phyloP scores from a whole-genome alignment of 1,139 yeast species.

The Sugiyamaella grinbergsii region DNA sequence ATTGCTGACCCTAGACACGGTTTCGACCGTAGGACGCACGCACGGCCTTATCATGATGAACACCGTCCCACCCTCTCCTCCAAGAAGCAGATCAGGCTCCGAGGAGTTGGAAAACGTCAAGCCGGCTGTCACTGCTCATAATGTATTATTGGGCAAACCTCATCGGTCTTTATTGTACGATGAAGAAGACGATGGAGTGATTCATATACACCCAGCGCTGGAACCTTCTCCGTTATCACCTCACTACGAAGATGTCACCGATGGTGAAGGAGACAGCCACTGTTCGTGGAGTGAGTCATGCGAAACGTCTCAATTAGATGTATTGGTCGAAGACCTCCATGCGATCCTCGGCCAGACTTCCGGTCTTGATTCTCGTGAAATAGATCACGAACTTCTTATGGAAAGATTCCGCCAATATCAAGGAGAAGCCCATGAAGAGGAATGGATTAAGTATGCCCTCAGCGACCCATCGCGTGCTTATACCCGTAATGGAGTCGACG shows the following conservation, averaged over 20 bases:
- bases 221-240: neutral
- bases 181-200: neutral
- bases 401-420: conserved; percentile 53
- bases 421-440: conserved; percentile 47
- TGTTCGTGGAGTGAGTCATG: neutral
- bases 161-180: neutral
- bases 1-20: no score
- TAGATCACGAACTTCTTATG: conserved; percentile 54
- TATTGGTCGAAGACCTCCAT: conserved; percentile 40
- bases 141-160: neutral
- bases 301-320: conserved; percentile 33
- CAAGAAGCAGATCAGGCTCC: no score
- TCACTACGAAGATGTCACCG: conserved; percentile 1
- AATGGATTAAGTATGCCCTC: conserved; percentile 64
- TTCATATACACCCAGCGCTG: conserved; percentile 1
- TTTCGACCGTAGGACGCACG: no score
- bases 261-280: conserved; percentile 15
- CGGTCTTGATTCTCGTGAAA: conserved; percentile 50
- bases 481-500: conserved; percentile 62
- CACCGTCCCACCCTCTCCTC: no score
- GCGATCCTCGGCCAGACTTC: conserved; percentile 45
- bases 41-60: no score
- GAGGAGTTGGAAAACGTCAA: no score
- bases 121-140: no score
- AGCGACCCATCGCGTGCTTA: conserved; percentile 53